Evolutionary conservation across 768 basidiomycete species (phyloP).

Genomic region (Lactarius akahatsu): DNA sequence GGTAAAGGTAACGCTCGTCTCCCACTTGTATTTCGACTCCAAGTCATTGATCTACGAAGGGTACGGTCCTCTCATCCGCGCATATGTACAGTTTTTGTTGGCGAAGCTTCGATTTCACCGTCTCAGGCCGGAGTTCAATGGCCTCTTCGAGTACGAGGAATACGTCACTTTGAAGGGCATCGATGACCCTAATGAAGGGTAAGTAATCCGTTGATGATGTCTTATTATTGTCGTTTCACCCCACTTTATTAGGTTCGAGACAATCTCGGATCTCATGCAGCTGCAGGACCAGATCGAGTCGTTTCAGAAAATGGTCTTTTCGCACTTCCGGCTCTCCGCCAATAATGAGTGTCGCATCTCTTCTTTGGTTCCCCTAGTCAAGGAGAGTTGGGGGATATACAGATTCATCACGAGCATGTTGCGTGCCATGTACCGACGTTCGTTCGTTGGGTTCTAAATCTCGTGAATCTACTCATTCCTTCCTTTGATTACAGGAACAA

Average conservation of each 20-base stretch:
- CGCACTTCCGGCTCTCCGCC: constrained; percentile 84
- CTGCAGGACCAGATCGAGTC: constrained; percentile 98
- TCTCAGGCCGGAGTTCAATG: constrained; percentile 95
- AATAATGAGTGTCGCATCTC: constrained; percentile 99
- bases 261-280: constrained; percentile 95
- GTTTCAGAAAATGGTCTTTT: constrained; percentile 97
- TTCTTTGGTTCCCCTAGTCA: constrained; percentile 91
- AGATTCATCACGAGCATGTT: constrained; percentile 99
- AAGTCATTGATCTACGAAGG: constrained; percentile 46
- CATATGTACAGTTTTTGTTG: constrained; percentile 93
- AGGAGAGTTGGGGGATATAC: constrained; percentile 99
- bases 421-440: constrained; percentile 93
- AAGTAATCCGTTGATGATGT: constrained; percentile 32
- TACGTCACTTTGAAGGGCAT: constrained; percentile 97
- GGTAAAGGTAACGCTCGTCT: constrained; percentile 55
- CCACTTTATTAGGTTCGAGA: constrained; percentile 67
- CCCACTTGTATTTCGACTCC: neutral
- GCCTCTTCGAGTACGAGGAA: constrained; percentile 98
- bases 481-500: constrained; percentile 62
- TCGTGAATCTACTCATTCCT: neutral
- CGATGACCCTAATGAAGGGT: constrained; percentile 99
- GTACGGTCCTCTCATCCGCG: constrained; percentile 89
- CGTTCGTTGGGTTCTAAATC: constrained; percentile 32
- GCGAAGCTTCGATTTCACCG: constrained; percentile 96
- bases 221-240: constrained; percentile 11